Evolutionary conservation across 1,284 basidiomycete genomes (phyloP).

Genomic region (Xerocomus tenax): DNA sequence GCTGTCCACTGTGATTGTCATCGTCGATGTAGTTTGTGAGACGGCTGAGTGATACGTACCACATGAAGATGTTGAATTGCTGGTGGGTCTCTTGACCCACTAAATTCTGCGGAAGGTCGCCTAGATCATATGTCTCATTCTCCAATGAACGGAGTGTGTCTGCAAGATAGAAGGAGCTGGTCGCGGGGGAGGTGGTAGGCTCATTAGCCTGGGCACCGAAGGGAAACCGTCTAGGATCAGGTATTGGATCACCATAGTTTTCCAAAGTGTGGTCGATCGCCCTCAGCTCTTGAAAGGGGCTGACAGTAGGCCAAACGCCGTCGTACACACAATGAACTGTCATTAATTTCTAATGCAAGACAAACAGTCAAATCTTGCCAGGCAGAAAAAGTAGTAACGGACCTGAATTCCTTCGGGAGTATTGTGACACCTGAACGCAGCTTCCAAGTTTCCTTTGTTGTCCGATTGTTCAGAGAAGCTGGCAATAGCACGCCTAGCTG

Average conservation of each 20-base stretch:
- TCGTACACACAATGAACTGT: constrained; percentile 11
- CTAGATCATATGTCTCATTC: constrained; percentile 2
- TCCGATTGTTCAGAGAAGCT: constrained; percentile 7
- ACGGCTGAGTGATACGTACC: background rate
- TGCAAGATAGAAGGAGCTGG: background rate
- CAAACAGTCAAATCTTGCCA: background rate
- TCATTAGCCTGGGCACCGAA: background rate
- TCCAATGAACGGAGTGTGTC: constrained; percentile 1
- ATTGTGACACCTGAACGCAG: constrained; percentile 9
- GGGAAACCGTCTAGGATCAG: background rate
- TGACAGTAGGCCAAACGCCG: background rate
- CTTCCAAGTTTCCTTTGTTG: constrained; percentile 12
- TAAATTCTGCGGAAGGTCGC: constrained; percentile 1
- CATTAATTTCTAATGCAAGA: background rate
- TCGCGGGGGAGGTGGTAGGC: background rate
- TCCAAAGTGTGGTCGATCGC: background rate
- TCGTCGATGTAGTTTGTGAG: background rate
- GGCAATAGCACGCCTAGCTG: constrained; percentile 10
- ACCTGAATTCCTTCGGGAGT: constrained; percentile 2
- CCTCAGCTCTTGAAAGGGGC: constrained; percentile 7
- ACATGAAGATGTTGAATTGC: constrained; percentile 1
- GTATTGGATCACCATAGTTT: background rate
- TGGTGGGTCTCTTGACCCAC: background rate
- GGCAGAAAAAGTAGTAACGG: background rate
- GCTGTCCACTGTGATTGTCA: background rate